phyloP scores from a whole-genome alignment of 257 asterid species.

The Solanum sparsipilum region DNA sequence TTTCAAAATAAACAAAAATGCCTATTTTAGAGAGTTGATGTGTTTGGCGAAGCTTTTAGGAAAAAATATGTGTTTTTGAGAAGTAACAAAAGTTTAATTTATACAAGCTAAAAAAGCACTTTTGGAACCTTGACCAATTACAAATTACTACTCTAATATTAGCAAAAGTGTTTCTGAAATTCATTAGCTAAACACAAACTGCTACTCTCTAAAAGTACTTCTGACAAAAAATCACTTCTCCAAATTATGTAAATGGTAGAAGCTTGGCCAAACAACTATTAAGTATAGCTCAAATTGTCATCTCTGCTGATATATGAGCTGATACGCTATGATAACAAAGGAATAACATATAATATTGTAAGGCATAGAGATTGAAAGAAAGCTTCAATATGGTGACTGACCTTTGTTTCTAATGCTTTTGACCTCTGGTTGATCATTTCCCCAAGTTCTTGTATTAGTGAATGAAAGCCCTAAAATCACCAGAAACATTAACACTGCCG shows the following conservation, averaged over 20 bases:
- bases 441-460: conserved; percentile 56
- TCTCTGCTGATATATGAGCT: neutral
- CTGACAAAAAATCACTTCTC: neutral
- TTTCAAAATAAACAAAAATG: neutral
- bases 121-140: neutral
- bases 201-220: neutral
- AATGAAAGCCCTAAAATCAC: conserved; percentile 55
- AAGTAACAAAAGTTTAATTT: neutral
- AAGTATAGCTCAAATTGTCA: neutral
- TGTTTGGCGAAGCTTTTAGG: neutral
- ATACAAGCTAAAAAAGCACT: neutral
- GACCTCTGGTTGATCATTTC: conserved; percentile 16
- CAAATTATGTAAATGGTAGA: neutral
- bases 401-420: conserved; percentile 31
- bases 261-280: neutral
- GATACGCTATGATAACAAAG: neutral
- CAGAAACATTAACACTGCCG: neutral
- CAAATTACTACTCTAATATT: neutral
- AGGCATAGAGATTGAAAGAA: neutral
- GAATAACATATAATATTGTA: neutral
- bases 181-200: neutral
- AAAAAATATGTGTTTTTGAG: neutral
- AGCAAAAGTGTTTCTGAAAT: neutral
- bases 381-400: conserved; percentile 10
- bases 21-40: neutral